These are phyloP conservation scores for Pleurotus pulmonarius DNA, from an alignment of 768 basidiomycete genomes.

Conservation along the genomic window DNA sequence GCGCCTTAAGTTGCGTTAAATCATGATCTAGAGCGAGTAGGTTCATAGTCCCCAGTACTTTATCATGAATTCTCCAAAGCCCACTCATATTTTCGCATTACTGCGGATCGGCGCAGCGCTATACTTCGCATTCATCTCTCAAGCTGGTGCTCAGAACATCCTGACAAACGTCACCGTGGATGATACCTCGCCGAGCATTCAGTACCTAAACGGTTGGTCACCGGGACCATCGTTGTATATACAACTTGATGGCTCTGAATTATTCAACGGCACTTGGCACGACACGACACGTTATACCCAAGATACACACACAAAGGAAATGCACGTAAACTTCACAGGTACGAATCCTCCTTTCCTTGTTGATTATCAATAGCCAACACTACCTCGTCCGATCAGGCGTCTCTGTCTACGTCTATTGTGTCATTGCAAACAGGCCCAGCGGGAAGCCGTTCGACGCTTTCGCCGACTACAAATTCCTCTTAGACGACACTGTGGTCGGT, in stretches of 20 bases:
- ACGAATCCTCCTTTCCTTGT: background rate
- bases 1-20: too few relatives aligned
- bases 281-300: background rate
- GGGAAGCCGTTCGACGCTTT: background rate
- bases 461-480: background rate
- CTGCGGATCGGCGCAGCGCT: too few relatives aligned
- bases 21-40: too few relatives aligned
- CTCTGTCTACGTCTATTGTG: background rate
- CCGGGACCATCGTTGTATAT: background rate
- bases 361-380: background rate
- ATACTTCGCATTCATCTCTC: too few relatives aligned
- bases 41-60: too few relatives aligned
- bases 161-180: too few relatives aligned
- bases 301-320: background rate
- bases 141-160: too few relatives aligned
- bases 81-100: too few relatives aligned
- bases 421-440: background rate
- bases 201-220: too few relatives aligned
- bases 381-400: background rate
- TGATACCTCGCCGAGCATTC: too few relatives aligned
- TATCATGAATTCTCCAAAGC: too few relatives aligned
- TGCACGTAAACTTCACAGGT: background rate
- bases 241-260: background rate
- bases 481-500: background rate
- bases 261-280: background rate